Conservation (phyloP, 345 rosid genomes). For the Eucalyptus dawsonii region DNA sequence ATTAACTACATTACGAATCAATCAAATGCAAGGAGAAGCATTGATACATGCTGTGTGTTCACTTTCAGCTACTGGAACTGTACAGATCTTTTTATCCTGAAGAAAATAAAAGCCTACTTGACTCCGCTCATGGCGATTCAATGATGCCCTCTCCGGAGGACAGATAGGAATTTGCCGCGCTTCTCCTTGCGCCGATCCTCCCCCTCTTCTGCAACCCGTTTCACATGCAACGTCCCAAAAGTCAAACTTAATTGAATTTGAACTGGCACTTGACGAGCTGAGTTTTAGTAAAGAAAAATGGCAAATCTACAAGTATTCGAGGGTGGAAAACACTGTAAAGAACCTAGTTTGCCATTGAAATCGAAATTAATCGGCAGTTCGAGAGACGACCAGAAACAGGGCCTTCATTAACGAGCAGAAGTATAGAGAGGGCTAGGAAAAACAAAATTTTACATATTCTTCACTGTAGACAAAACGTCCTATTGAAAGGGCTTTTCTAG, state of each 20-base stretch:
- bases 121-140: not conserved
- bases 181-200: too few species aligned
- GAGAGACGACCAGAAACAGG: not conserved
- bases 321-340: not conserved
- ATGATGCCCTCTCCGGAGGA: constrained; percentile 60
- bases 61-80: not conserved
- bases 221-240: not conserved
- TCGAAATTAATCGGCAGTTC: not conserved
- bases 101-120: not conserved
- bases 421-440: not conserved
- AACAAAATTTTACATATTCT: not conserved
- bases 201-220: constrained; percentile 43
- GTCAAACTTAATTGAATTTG: not conserved
- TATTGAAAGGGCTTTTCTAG: not conserved
- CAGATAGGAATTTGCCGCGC: too few species aligned
- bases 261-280: not conserved
- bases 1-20: not conserved
- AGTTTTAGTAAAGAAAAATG: not conserved
- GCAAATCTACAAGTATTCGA: not conserved
- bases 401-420: not conserved
- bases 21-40: not conserved
- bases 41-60: not conserved
- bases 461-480: not conserved
- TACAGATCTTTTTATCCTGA: not conserved
- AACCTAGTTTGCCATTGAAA: not conserved